Evolutionary conservation across 2,329 filamentous ascomycete species (phyloP).

Genomic region (Paecilomyces sp.): DNA sequence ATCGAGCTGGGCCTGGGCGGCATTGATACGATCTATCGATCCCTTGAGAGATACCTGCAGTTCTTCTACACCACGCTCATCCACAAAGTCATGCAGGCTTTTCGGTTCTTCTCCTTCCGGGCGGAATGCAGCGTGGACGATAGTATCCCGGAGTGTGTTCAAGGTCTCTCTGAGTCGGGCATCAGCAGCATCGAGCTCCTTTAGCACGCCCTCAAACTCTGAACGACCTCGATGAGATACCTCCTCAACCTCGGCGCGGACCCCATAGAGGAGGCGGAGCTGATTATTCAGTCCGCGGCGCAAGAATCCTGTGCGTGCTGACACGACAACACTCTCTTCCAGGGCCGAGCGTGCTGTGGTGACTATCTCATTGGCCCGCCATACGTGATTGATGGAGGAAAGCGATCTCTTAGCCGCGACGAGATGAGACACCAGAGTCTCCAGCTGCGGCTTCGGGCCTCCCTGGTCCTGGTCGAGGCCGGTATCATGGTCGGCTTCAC

Average conservation of each 20-base stretch:
- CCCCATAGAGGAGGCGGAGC: constrained; percentile 35
- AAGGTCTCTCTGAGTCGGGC: constrained; percentile 50
- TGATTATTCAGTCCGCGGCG: constrained; percentile 51
- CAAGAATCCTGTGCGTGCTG: constrained; percentile 62
- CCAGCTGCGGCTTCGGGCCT: constrained; percentile 44
- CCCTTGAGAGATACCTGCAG: constrained; percentile 50
- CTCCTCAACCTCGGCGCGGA: constrained; percentile 37
- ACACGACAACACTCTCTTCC: constrained; percentile 69
- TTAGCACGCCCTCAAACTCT: constrained; percentile 44
- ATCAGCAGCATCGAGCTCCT: constrained; percentile 53
- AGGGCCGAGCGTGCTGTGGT: constrained; percentile 66
- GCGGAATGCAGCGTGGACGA: constrained; percentile 52
- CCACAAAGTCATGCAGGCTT: constrained; percentile 60
- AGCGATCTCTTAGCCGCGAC: constrained; percentile 82
- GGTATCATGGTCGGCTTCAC: constrained; percentile 7
- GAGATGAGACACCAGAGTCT: constrained; percentile 75
- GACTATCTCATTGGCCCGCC: constrained; percentile 80
- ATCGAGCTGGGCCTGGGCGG: constrained; percentile 52
- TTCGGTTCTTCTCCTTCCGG: constrained; percentile 42
- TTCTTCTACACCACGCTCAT: constrained; percentile 54
- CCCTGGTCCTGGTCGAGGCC: constrained; percentile 9
- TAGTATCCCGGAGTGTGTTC: constrained; percentile 48
- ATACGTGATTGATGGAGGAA: constrained; percentile 73
- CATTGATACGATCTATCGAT: constrained; percentile 55
- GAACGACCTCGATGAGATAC: constrained; percentile 34